Conservation (phyloP, 164 flowering plant species). For the Stephania yunnanensis region DNA sequence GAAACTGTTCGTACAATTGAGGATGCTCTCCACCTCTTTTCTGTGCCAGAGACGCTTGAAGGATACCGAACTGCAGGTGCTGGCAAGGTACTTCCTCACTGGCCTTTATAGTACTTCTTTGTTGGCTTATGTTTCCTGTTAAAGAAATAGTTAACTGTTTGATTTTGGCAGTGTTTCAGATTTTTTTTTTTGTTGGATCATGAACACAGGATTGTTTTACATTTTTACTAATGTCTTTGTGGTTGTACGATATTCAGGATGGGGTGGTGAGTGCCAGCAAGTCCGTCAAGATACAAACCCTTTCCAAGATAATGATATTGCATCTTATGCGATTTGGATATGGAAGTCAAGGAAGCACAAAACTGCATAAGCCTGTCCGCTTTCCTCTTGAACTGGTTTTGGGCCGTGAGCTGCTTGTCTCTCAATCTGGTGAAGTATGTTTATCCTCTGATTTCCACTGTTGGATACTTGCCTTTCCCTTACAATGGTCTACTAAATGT, state of each 20-base stretch:
- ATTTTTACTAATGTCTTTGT: background rate
- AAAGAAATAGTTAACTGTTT: background rate
- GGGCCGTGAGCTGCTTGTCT: slow-evolving; percentile 69
- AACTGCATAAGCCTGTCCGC: slow-evolving; percentile 69
- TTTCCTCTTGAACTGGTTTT: slow-evolving; percentile 78
- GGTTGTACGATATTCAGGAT: slow-evolving; percentile 18
- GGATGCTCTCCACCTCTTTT: slow-evolving; percentile 82
- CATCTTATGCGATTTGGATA: slow-evolving; percentile 96
- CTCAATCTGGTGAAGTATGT: slow-evolving; percentile 64
- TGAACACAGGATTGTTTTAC: background rate
- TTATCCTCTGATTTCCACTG: background rate
- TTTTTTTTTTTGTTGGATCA: background rate
- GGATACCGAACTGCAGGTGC: slow-evolving; percentile 70
- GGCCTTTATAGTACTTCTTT: background rate
- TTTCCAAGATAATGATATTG: slow-evolving; percentile 82
- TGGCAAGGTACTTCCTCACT: slow-evolving; percentile 56
- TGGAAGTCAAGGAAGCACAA: slow-evolving; percentile 86
- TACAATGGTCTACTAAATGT: background rate
- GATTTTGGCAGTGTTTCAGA: background rate
- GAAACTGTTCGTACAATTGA: slow-evolving; percentile 70
- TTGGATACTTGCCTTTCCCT: background rate
- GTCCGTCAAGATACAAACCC: slow-evolving; percentile 67
- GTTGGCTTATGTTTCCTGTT: background rate
- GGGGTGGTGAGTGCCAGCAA: slow-evolving; percentile 70
- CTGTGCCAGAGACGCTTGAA: slow-evolving; percentile 83